A percentile compares a stretch with the other conserved stretches of the same genome.
These are phyloP conservation scores for Eucalyptus marginata DNA, from an alignment of 345 rosid genomes.

Conservation along the genomic window DNA sequence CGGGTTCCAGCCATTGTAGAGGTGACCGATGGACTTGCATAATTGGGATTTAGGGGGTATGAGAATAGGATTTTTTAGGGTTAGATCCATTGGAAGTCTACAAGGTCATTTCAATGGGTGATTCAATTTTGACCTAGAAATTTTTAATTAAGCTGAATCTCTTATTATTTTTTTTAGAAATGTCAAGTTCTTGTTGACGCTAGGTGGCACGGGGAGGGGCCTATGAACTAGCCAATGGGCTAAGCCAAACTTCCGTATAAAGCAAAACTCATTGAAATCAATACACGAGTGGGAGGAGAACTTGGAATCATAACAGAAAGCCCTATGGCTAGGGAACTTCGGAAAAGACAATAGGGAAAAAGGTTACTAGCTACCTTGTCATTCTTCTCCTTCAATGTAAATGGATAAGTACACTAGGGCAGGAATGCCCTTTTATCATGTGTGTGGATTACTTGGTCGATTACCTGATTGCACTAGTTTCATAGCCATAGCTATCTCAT, in stretches of 20 bases:
- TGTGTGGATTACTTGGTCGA: background rate
- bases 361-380: background rate
- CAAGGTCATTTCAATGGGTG: background rate
- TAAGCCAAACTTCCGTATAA: background rate
- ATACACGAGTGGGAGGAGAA: background rate
- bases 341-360: background rate
- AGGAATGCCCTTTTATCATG: background rate
- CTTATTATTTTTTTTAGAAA: background rate
- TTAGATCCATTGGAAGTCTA: background rate
- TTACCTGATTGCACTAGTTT: background rate
- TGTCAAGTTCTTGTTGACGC: background rate
- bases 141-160: background rate
- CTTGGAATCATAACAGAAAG: background rate
- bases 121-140: background rate
- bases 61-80: background rate
- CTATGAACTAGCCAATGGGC: background rate
- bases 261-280: background rate
- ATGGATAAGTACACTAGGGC: background rate
- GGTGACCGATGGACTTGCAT: background rate
- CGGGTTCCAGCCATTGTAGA: background rate
- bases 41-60: background rate
- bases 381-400: background rate
- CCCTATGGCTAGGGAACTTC: background rate
- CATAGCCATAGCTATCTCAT: too few species aligned
- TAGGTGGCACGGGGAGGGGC: background rate